Evolutionary conservation across 805 yeast species (phyloP).

Genomic region (Saturnispora hagleri): DNA sequence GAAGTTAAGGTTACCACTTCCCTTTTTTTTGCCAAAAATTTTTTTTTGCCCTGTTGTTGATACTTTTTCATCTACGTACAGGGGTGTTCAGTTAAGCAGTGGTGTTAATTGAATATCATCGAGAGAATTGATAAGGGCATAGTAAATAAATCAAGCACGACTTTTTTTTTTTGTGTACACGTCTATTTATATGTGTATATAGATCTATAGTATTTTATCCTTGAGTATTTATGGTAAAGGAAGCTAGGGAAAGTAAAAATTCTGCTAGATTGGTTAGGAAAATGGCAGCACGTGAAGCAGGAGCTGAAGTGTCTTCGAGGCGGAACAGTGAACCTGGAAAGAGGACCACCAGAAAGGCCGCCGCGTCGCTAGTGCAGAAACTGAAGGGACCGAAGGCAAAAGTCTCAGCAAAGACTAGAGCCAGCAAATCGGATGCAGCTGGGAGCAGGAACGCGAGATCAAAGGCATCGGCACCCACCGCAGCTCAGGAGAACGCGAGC

Average conservation of each 20-base stretch:
- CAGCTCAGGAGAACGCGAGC: neutral
- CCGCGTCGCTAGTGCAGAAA: neutral
- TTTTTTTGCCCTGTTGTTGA: neutral
- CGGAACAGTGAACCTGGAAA: neutral
- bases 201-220: too few species aligned
- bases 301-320: neutral
- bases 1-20: neutral
- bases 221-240: neutral
- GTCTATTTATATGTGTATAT: neutral
- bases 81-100: neutral
- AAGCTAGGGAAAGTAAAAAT: neutral
- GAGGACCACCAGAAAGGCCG: neutral
- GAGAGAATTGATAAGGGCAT: neutral
- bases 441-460: neutral
- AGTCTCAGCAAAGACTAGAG: neutral
- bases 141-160: neutral
- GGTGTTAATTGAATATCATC: neutral
- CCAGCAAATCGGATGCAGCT: neutral
- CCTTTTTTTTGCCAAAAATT: neutral
- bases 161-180: neutral
- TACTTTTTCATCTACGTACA: neutral
- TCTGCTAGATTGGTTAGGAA: neutral
- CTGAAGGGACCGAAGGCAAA: neutral
- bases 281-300: neutral
- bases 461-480: neutral